These are phyloP conservation scores for Neurospora sp. DNA, from an alignment of 2,329 filamentous ascomycete genomes.

Conservation along the genomic window DNA sequence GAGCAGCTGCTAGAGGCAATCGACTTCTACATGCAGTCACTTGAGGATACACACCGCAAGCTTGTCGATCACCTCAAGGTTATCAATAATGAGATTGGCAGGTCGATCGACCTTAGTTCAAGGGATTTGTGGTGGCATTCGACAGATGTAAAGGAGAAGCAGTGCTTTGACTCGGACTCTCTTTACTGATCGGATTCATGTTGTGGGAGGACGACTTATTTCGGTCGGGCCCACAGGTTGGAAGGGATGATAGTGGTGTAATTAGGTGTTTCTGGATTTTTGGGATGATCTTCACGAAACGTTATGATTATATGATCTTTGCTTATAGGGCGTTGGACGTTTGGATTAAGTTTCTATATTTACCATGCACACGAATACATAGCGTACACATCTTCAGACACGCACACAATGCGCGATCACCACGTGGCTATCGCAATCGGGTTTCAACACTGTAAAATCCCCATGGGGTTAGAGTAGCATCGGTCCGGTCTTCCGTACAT, in stretches of 20 bases:
- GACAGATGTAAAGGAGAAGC: not conserved
- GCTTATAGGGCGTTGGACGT: not conserved
- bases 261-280: not conserved
- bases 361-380: not conserved
- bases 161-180: not conserved
- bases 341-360: not conserved
- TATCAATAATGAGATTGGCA: not conserved
- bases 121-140: not conserved
- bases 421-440: not conserved
- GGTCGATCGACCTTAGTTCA: not conserved
- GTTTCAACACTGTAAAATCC: not conserved
- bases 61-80: not conserved
- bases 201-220: not conserved
- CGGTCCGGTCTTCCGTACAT: not conserved
- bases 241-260: not conserved
- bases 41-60: not conserved
- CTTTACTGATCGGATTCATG: not conserved
- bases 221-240: not conserved
- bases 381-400: not conserved
- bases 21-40: not conserved
- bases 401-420: not conserved
- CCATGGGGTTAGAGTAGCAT: not conserved
- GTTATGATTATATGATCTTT: not conserved
- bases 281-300: not conserved
- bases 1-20: not conserved